phyloP scores from a whole-genome alignment of 1,139 yeast species.

The Lipomyces yarrowii region DNA sequence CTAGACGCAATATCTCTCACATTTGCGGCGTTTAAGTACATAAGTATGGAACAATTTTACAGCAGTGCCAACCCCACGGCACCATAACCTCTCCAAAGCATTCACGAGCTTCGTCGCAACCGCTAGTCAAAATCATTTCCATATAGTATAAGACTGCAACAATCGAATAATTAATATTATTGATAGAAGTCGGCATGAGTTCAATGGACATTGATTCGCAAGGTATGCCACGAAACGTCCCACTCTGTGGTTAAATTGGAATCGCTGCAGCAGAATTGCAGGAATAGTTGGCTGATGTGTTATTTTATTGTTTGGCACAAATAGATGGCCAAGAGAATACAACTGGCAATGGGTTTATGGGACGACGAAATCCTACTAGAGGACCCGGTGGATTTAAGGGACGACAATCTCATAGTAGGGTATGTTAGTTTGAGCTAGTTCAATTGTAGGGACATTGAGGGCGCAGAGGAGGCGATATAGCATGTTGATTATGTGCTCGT shows the following conservation, averaged over 20 bases:
- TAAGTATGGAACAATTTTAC: not conserved
- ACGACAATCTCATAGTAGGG: not conserved
- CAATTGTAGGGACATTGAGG: not conserved
- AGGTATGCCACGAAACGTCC: not conserved
- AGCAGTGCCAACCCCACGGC: not conserved
- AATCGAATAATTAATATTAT: not conserved
- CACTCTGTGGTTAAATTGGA: too few relatives aligned
- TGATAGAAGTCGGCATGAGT: not conserved
- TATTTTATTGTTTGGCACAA: not conserved
- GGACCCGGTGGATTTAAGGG: not conserved
- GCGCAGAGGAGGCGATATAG: not conserved
- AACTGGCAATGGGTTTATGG: not conserved
- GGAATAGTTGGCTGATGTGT: not conserved
- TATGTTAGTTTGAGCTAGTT: not conserved
- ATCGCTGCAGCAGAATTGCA: not conserved
- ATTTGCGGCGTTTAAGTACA: not conserved
- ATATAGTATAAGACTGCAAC: not conserved
- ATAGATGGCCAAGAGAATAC: not conserved
- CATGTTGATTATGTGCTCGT: not conserved
- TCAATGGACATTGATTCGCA: not conserved
- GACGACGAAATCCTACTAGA: constrained; percentile 1
- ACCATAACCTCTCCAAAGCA: not conserved
- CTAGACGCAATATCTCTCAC: not conserved
- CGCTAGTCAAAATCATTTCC: not conserved
- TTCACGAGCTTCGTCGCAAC: not conserved